Conservation (phyloP, 352 stramenopile genomes). For the Pythium vanterpoolii region DNA sequence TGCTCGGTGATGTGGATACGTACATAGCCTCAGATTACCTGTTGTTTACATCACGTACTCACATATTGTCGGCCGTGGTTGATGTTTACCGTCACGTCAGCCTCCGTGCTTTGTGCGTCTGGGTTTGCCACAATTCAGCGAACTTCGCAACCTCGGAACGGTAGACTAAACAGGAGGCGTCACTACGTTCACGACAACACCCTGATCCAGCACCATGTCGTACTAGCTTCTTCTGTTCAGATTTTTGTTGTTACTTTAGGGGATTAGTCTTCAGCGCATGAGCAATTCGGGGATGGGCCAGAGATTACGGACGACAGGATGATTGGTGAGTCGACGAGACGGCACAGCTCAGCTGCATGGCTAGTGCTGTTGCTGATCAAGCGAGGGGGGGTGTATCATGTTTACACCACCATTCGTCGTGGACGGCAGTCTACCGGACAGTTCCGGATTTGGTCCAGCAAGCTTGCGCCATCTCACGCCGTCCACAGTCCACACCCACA, state of each 20-base stretch:
- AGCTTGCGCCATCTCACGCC: no score
- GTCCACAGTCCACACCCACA: no score
- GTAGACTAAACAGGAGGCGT: conserved; percentile 15
- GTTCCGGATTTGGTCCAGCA: no score
- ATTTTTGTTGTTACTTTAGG: neutral
- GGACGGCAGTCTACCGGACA: no score
- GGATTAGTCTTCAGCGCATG: neutral
- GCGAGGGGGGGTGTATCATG: no score
- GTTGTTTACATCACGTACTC: neutral
- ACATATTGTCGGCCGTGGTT: neutral
- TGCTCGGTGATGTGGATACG: no score
- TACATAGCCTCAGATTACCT: no score
- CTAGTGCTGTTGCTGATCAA: no score
- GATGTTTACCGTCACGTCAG: conserved; percentile 8
- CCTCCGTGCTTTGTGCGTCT: neutral
- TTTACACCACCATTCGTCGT: conserved; percentile 5
- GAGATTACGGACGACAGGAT: conserved; percentile 5
- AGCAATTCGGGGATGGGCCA: neutral
- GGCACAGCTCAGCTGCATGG: neutral
- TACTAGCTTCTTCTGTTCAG: neutral
- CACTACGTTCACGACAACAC: conserved; percentile 2
- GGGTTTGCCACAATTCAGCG: conserved; percentile 11
- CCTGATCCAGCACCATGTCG: neutral
- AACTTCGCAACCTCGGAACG: neutral
- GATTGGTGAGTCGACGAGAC: conserved; percentile 17